Percentiles rank a stretch among this genome's conserved stretches.
phyloP scores from a whole-genome alignment of 768 basidiomycete species.

The Boletus reticuloceps region DNA sequence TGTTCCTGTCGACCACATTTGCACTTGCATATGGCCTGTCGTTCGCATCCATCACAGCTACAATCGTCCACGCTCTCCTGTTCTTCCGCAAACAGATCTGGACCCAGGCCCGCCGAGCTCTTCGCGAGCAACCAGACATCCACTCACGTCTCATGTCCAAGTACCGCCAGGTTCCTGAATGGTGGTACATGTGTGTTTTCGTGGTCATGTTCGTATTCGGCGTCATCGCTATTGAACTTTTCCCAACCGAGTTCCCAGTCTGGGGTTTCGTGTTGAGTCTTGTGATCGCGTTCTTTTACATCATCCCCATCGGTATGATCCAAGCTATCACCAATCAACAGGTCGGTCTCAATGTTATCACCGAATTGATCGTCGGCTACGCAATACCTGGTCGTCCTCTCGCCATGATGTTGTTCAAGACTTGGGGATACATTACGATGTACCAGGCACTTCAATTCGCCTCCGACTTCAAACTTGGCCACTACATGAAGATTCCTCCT shows the following conservation, averaged over 20 bases:
- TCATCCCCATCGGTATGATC: slow-evolving; percentile 76
- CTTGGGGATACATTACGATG: slow-evolving; percentile 67
- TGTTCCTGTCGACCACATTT: slow-evolving; percentile 49
- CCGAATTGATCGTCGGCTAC: slow-evolving; percentile 68
- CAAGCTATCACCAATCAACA: slow-evolving; percentile 82
- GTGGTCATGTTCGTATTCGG: slow-evolving; percentile 60
- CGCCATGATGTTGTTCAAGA: slow-evolving; percentile 80
- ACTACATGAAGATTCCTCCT: slow-evolving; percentile 69
- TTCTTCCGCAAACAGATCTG: slow-evolving; percentile 59
- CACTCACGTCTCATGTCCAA: slow-evolving; percentile 58
- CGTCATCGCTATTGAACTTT: slow-evolving; percentile 57
- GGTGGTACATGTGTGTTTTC: slow-evolving; percentile 49
- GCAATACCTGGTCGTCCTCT: slow-evolving; percentile 60
- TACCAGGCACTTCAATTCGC: slow-evolving; percentile 65
- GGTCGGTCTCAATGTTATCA: slow-evolving; percentile 65
- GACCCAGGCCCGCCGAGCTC: slow-evolving; percentile 46
- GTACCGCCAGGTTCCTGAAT: slow-evolving; percentile 59
- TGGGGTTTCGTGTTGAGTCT: slow-evolving; percentile 45
- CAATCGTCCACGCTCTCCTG: slow-evolving; percentile 42
- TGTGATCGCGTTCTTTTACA: slow-evolving; percentile 54
- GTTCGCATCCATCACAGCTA: slow-evolving; percentile 43
- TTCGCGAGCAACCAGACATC: slow-evolving; percentile 57
- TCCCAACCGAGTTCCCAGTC: slow-evolving; percentile 50
- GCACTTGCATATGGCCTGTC: slow-evolving; percentile 49
- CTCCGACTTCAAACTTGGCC: slow-evolving; percentile 74